Base-by-base conservation (phyloP, 1,284 basidiomycete genomes). In the Malassezia cuniculi region DNA sequence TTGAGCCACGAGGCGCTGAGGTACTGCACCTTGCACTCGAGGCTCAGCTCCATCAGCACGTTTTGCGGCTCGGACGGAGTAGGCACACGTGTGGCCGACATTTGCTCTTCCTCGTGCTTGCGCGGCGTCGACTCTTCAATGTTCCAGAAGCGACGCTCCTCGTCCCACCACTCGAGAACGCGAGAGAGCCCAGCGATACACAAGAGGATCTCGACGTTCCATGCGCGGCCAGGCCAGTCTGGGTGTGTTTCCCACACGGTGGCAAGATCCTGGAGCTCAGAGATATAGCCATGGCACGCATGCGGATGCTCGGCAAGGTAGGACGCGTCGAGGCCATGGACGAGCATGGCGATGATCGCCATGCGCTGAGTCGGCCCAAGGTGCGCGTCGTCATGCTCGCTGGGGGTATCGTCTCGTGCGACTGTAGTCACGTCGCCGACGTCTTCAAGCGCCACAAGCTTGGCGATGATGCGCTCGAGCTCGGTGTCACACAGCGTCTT, bases 61-160 rank as follows among this genome's bases (percentile, higher is more conserved):
- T 65, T 62, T n/a, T 28, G 16, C 10, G 20, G n/a, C 31, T 16
- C 19, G 19, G 32, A 10, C 19, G 46, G 48, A 34, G 36, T 49
- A 41, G 0, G 41, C 48, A 18, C 39, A 15, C 27, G 31, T 27
- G 34, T 27, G 18, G 31, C 15, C 15, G 38, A 36, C 22, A 29
- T 19, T 21, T 95, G 87, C 2, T 85, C 86, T 54, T 87, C 80
- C 21, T 83, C 71, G 20, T 80, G 76, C 20, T 94, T 69, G 19
- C 84, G 79, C 59, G 90, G 85, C 0, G 82, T 27, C 2, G 15
- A 27, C 46, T 90, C 86, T 63, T 89, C 83, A 62, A 95, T 95
- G 61, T 94, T 94, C 93, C 93, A 99, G 69, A 97, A 97, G 50
- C 89, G 85, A 63, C 90, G 90, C 71, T 97, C 93, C n/a, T 90